Conservation (phyloP, 1,284 basidiomycete species). For the Peniophora sp. region DNA sequence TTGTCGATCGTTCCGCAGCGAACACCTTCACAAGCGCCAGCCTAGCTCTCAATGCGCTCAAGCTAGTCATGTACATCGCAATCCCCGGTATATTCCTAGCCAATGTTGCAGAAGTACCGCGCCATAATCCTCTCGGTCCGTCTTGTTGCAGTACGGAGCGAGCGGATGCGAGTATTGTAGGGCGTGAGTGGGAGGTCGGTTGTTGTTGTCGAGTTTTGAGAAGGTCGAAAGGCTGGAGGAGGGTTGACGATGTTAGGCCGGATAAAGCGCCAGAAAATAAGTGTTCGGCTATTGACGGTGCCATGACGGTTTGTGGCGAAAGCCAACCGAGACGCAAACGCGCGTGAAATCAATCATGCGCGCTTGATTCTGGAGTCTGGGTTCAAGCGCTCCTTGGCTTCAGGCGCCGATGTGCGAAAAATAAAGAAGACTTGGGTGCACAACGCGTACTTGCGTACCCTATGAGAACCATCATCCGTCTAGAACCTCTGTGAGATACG, state of each 20-base stretch:
- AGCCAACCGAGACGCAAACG: no score
- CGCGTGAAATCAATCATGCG: no score
- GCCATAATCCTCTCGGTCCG: slow-evolving; percentile 72
- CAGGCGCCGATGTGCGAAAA: no score
- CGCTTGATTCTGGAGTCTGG: no score
- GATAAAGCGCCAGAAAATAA: slow-evolving; percentile 54
- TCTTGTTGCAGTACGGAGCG: slow-evolving; percentile 52
- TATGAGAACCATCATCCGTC: no score
- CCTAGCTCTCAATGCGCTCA: slow-evolving; percentile 69
- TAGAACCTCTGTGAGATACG: no score
- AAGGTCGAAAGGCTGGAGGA: slow-evolving; percentile 81
- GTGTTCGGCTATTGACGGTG: not conserved
- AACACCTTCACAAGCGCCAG: slow-evolving; percentile 68
- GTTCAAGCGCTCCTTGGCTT: no score
- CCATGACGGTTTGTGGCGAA: not conserved
- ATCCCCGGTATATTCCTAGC: slow-evolving; percentile 89
- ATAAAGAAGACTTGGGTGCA: no score
- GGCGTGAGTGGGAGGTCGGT: slow-evolving; percentile 41
- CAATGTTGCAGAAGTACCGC: slow-evolving; percentile 80
- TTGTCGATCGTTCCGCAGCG: slow-evolving; percentile 12
- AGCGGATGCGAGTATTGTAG: slow-evolving; percentile 39
- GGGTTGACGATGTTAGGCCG: slow-evolving; percentile 65
- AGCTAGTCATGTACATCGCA: slow-evolving; percentile 84
- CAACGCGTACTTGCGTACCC: no score
- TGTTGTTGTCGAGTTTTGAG: slow-evolving; percentile 87